phyloP scores from a whole-genome alignment of 495 filamentous ascomycete genomes.

The Podospora comata region DNA sequence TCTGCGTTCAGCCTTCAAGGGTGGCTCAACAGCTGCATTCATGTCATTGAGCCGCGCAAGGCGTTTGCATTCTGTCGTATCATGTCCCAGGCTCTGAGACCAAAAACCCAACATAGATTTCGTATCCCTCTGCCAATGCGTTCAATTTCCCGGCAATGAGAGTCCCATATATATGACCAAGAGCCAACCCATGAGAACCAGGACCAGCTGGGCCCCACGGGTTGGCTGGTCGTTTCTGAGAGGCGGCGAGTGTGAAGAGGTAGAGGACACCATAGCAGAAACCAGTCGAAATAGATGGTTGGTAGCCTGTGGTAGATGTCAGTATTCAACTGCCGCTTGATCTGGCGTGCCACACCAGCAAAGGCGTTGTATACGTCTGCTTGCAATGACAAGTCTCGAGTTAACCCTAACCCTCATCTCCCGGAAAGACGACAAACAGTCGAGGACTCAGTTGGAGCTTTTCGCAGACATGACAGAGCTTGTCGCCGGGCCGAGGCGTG shows the following conservation, averaged over 20 bases:
- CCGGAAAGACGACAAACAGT: neutral
- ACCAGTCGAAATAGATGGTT: slow-evolving; percentile 25
- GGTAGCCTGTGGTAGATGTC: slow-evolving; percentile 24
- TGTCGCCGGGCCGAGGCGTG: neutral
- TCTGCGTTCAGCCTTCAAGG: neutral
- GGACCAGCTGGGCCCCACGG: slow-evolving; percentile 22
- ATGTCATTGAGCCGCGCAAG: neutral
- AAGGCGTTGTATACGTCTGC: slow-evolving; percentile 21
- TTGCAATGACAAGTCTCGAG: slow-evolving; percentile 10
- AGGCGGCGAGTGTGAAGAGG: slow-evolving; percentile 2
- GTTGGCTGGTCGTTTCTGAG: neutral
- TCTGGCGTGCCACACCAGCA: slow-evolving; percentile 19
- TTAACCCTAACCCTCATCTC: neutral
- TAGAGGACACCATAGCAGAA: slow-evolving; percentile 25
- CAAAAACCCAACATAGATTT: slow-evolving; percentile 23
- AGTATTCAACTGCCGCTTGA: slow-evolving; percentile 10
- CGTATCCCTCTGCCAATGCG: slow-evolving; percentile 13
- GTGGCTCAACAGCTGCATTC: neutral
- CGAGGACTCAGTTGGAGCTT: neutral
- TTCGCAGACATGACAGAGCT: neutral
- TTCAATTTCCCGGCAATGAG: slow-evolving; percentile 19
- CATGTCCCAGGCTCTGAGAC: slow-evolving; percentile 14
- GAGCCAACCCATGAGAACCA: slow-evolving; percentile 19
- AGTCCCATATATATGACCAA: slow-evolving; percentile 20
- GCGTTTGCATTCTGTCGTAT: slow-evolving; percentile 8